These are phyloP conservation scores for Blastocystis sp. DNA, from an alignment of 352 stramenopile genomes.

Conservation along the genomic window DNA sequence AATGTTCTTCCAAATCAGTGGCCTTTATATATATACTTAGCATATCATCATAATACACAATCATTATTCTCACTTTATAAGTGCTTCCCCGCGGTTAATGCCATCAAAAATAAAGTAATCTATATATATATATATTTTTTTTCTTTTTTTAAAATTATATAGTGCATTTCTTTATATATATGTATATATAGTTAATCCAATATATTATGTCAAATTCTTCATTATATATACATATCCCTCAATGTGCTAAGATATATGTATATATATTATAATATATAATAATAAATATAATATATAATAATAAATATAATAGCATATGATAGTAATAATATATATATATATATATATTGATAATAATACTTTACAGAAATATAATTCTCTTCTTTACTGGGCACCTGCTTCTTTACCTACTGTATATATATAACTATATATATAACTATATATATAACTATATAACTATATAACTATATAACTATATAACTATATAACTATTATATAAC, in stretches of 20 bases:
- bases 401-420: slow-evolving; percentile 4
- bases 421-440: background rate
- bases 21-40: too few species aligned
- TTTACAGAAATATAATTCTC: slow-evolving; percentile 6
- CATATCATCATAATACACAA: too few species aligned
- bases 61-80: too few species aligned
- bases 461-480: background rate
- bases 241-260: background rate
- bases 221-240: background rate
- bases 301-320: background rate
- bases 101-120: too few species aligned
- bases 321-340: background rate
- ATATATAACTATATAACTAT: too few species aligned
- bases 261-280: slow-evolving; percentile 14
- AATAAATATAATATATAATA: background rate
- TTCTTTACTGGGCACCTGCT: slow-evolving; percentile 14
- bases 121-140: too few species aligned
- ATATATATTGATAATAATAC: background rate
- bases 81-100: too few species aligned
- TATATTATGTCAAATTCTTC: background rate
- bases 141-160: too few species aligned
- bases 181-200: too few species aligned
- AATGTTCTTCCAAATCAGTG: too few species aligned
- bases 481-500: background rate
- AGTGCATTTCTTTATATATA: too few species aligned